Base-by-base conservation (phyloP, 306 rosid genomes). In the Vigna radiata region DNA sequence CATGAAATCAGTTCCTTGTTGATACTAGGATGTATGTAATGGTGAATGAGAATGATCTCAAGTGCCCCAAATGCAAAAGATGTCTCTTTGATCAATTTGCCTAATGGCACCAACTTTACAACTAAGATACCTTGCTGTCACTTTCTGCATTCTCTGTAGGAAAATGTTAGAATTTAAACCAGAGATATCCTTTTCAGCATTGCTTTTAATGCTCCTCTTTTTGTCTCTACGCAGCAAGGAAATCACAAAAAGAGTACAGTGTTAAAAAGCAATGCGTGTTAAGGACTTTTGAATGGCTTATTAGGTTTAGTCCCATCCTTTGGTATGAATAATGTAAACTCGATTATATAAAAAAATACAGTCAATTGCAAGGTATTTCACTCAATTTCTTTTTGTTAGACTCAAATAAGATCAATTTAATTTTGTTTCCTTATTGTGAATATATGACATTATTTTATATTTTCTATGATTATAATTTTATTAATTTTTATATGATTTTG, bases 31-130 rank as follows among this genome's bases (percentile, higher is more conserved):
- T 94, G 98, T 90, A 91, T 50, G 96, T 94, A 44, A 91, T 94
- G 98, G 96, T 94, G 25, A 83, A 93, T 0, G 93, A 90, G 70
- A 85, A 83, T 43, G 96, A 91, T 50, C 98, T 94, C 0, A 90
- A 90, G 66, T 94, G 97, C 75, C 98, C 97, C 31, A 94, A 90
- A 54, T 94, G 97, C 89, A 90, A 91, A 77, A 94, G n/a, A 94
- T 88, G 89, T 93, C 8, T 93, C 88, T 76, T 85, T 94, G 79
- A 91, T 91, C 3, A 21, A 94, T 73, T 89, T 94, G 29, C 85
- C 82, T 63, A 92, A n/a, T n/a, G n/a, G n/a, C n/a, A n/a, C n/a
- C n/a, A n/a, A n/a, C n/a, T n/a, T n/a, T n/a, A n/a, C n/a, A n/a
- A n/a, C n/a, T n/a, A n/a, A 21, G 21, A 21, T 21, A 21, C 21